Conservation (phyloP, 768 basidiomycete species). For the Strobilomyces dryophilus region DNA sequence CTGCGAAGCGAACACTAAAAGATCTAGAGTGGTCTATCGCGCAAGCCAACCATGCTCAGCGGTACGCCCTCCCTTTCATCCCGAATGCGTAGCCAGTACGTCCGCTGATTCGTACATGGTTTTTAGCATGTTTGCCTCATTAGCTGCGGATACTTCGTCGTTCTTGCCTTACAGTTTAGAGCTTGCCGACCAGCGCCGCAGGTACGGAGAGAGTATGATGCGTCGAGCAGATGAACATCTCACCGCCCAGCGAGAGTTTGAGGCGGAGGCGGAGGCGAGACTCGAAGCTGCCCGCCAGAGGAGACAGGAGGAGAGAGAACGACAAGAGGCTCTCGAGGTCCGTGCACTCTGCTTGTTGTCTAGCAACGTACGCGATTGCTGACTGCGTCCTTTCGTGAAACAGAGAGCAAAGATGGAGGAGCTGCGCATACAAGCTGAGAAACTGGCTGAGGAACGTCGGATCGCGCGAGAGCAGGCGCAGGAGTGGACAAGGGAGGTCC, state of each 20-base stretch:
- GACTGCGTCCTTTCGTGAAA: background rate
- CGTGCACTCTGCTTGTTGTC: slow-evolving; percentile 17
- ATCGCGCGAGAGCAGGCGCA: slow-evolving; percentile 73
- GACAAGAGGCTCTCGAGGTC: slow-evolving; percentile 64
- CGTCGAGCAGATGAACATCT: slow-evolving; percentile 80
- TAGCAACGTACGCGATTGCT: background rate
- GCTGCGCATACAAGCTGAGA: slow-evolving; percentile 65
- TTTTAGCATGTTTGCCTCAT: slow-evolving; percentile 72
- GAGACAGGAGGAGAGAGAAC: slow-evolving; percentile 76
- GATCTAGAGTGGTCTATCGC: slow-evolving; percentile 77
- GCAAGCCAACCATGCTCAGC: slow-evolving; percentile 82
- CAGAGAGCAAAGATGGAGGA: slow-evolving; percentile 63
- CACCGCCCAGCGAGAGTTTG: slow-evolving; percentile 63
- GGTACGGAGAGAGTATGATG: slow-evolving; percentile 86
- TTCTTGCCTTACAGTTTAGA: slow-evolving; percentile 81
- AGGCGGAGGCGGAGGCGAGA: slow-evolving; percentile 65
- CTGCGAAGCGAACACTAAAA: slow-evolving; percentile 72
- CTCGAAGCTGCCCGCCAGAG: slow-evolving; percentile 72
- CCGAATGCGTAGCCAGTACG: too few species aligned
- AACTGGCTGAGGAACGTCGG: slow-evolving; percentile 75
- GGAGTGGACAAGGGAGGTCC: slow-evolving; percentile 69
- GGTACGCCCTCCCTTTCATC: slow-evolving; percentile 43
- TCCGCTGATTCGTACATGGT: background rate
- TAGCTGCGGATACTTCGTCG: slow-evolving; percentile 68
- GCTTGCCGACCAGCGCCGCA: slow-evolving; percentile 82